Conservation (phyloP, 2,329 filamentous ascomycete species). For the Fusarium mexicanum region DNA sequence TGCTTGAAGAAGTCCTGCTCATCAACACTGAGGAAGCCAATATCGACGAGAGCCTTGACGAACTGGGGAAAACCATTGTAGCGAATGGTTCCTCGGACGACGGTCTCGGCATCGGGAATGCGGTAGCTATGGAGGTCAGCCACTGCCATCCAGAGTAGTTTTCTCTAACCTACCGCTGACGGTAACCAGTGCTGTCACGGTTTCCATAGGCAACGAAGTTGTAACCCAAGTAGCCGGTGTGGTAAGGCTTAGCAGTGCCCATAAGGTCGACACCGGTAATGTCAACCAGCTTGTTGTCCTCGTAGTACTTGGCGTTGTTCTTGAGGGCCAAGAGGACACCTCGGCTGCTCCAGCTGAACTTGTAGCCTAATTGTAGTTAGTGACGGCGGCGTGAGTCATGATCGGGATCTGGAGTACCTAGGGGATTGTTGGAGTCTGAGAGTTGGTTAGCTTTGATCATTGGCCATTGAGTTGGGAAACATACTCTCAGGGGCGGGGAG, state of each 20-base stretch:
- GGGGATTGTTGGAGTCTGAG: constrained; percentile 79
- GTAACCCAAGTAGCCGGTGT: constrained; percentile 80
- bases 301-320: constrained; percentile 85
- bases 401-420: constrained; percentile 54
- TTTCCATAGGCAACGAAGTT: constrained; percentile 94
- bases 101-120: constrained; percentile 92
- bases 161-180: constrained; percentile 74
- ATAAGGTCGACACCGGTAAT: constrained; percentile 76
- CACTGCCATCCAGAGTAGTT: background rate
- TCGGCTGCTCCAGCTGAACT: constrained; percentile 65
- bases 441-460: background rate
- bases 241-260: constrained; percentile 88
- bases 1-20: constrained; percentile 66
- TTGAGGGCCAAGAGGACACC: constrained; percentile 88
- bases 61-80: constrained; percentile 94
- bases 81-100: constrained; percentile 82
- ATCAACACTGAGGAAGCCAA: constrained; percentile 82
- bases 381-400: background rate
- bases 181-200: constrained; percentile 88
- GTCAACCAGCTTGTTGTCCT: constrained; percentile 79
- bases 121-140: constrained; percentile 49
- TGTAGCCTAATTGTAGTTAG: constrained; percentile 67
- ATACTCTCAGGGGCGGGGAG: constrained; percentile 68
- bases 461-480: background rate
- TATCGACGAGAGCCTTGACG: constrained; percentile 86